Conservation (phyloP, 805 yeast genomes). For the Starmerella stigmatis region DNA sequence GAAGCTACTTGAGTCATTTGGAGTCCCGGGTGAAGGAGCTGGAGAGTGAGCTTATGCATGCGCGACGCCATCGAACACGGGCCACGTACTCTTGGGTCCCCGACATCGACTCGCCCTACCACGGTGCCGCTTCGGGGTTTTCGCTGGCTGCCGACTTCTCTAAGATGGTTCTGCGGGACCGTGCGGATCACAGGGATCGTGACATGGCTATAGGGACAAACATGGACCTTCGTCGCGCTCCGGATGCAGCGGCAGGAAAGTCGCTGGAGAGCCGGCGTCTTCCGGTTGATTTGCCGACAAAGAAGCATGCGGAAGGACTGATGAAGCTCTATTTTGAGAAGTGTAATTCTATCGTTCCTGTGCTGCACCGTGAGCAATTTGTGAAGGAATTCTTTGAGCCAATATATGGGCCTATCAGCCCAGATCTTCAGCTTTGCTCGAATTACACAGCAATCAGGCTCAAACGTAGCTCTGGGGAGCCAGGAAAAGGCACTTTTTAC, state of each 20-base stretch:
- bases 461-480: constrained; percentile 14
- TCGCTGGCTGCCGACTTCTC: constrained; percentile 4
- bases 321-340: constrained; percentile 61
- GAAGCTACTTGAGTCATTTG: constrained; percentile 56
- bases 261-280: constrained; percentile 9
- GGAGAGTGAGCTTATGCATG: constrained; percentile 42
- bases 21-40: constrained; percentile 55
- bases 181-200: background rate
- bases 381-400: constrained; percentile 60
- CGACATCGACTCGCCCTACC: constrained; percentile 3
- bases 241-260: background rate
- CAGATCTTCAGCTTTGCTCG: constrained; percentile 41
- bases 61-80: constrained; percentile 25
- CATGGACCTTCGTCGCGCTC: background rate
- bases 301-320: constrained; percentile 55
- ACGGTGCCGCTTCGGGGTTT: constrained; percentile 7
- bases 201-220: background rate
- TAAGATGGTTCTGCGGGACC: background rate
- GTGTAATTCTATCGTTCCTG: constrained; percentile 73
- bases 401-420: constrained; percentile 59
- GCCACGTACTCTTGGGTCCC: constrained; percentile 9
- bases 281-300: constrained; percentile 45
- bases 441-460: constrained; percentile 13
- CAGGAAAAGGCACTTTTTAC: constrained; percentile 21
- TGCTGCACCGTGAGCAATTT: constrained; percentile 72